These are phyloP conservation scores for Leucocoprinus birnbaumii DNA, from an alignment of 768 basidiomycete species.

Conservation along the genomic window DNA sequence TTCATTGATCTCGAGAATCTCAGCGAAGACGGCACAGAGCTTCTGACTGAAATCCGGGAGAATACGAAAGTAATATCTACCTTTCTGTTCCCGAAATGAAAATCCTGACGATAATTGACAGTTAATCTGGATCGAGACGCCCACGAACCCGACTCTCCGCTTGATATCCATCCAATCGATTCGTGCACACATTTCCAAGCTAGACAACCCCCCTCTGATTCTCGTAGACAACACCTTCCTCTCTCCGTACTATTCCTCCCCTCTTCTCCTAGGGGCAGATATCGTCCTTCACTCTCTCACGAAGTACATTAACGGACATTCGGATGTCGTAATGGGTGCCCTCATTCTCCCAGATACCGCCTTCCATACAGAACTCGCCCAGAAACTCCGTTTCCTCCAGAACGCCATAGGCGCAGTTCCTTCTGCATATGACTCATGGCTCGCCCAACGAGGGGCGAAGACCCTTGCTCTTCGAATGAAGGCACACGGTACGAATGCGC, in stretches of 20 bases:
- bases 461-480: constrained; percentile 89
- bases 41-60: constrained; percentile 60
- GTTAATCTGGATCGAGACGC: constrained; percentile 94
- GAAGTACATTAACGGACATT: constrained; percentile 94
- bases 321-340: constrained; percentile 90
- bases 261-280: constrained; percentile 82
- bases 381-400: constrained; percentile 81
- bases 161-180: constrained; percentile 73
- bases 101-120: constrained; percentile 23
- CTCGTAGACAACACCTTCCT: constrained; percentile 95
- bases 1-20: constrained; percentile 80
- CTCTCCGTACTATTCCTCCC: constrained; percentile 88
- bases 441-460: constrained; percentile 88
- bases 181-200: constrained; percentile 41
- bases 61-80: constrained; percentile 70
- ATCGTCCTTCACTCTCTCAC: constrained; percentile 81
- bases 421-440: constrained; percentile 85
- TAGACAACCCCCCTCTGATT: constrained; percentile 69
- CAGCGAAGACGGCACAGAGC: constrained; percentile 46
- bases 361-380: constrained; percentile 41
- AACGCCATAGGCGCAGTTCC: constrained; percentile 86
- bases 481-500: constrained; percentile 80
- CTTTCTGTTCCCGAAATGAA: neutral
- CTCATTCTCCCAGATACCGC: constrained; percentile 56
- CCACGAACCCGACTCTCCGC: constrained; percentile 92